A percentile compares a stretch with the other conserved stretches of the same genome.
Conservation (phyloP, 2,329 filamentous ascomycete genomes). For the Blumeria graminis region DNA sequence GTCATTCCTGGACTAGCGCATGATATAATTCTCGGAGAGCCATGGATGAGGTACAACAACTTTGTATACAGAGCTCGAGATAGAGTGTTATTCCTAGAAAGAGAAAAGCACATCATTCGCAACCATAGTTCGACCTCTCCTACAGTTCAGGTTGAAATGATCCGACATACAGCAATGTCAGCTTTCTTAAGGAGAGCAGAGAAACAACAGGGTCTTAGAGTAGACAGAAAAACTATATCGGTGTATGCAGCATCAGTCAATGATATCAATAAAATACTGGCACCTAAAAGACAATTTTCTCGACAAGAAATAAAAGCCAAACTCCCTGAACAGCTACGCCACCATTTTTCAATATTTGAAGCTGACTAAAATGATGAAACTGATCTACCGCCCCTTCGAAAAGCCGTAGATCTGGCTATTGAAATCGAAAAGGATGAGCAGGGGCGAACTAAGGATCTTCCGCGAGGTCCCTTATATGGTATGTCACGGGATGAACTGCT, state of each 20-base stretch:
- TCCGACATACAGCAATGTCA: background rate
- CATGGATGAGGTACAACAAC: background rate
- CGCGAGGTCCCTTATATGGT: background rate
- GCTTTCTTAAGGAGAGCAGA: background rate
- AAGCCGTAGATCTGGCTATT: no score
- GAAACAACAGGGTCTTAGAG: no score
- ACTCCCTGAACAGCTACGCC: background rate
- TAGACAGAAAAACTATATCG: background rate
- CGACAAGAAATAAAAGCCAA: background rate
- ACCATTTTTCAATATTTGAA: background rate
- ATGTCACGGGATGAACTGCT: background rate
- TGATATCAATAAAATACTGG: background rate
- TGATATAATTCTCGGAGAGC: background rate
- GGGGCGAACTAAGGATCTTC: background rate
- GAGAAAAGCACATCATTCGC: background rate
- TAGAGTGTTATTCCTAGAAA: background rate
- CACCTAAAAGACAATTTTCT: background rate
- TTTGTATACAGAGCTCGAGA: background rate
- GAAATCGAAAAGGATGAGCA: background rate
- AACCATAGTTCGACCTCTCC: background rate
- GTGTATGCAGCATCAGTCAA: background rate
- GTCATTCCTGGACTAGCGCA: background rate
- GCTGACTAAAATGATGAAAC: background rate
- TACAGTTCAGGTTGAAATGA: background rate
- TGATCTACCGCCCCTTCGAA: background rate